Percentiles rank a stretch among this genome's conserved stretches.
Conservation (phyloP, 441 rosid species). For the Populus trichocarpa region DNA sequence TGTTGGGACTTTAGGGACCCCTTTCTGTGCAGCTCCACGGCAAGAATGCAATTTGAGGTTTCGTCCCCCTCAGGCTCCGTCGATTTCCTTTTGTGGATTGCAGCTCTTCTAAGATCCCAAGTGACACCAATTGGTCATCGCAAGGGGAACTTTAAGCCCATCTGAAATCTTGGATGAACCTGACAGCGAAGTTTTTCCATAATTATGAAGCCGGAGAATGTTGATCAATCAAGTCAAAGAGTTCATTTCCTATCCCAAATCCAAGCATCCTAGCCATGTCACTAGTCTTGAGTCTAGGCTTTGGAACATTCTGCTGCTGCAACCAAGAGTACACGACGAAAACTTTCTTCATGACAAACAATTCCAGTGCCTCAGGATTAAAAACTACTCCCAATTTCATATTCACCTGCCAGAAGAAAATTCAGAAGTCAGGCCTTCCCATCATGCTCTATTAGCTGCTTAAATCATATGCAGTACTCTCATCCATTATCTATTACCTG, state of each 20-base stretch:
- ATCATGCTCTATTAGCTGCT: not conserved
- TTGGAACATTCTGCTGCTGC: slow-evolving; percentile 51
- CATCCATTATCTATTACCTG: slow-evolving; percentile 37
- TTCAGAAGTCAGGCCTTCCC: not conserved
- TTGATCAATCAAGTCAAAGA: slow-evolving; percentile 61
- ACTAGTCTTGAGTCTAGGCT: slow-evolving; percentile 62
- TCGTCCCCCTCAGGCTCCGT: no score
- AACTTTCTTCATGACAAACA: slow-evolving; percentile 72
- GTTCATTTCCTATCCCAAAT: slow-evolving; percentile 71
- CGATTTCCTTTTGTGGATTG: not conserved
- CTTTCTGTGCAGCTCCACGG: not conserved
- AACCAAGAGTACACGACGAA: slow-evolving; percentile 69
- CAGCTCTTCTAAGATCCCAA: not conserved
- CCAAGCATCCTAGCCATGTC: slow-evolving; percentile 49
- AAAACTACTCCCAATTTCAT: slow-evolving; percentile 83
- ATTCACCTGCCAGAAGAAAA: slow-evolving; percentile 53
- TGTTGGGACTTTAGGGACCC: no score
- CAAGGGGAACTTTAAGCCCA: not conserved
- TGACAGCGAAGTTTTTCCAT: not conserved
- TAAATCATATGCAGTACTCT: not conserved
- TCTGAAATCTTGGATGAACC: not conserved
- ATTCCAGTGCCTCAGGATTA: slow-evolving; percentile 83
- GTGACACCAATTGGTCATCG: not conserved
- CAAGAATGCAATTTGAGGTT: not conserved
- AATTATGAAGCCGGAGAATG: slow-evolving; percentile 13